Conservation (phyloP, 2,329 filamentous ascomycete species). For the Aureobasidium pullulans region DNA sequence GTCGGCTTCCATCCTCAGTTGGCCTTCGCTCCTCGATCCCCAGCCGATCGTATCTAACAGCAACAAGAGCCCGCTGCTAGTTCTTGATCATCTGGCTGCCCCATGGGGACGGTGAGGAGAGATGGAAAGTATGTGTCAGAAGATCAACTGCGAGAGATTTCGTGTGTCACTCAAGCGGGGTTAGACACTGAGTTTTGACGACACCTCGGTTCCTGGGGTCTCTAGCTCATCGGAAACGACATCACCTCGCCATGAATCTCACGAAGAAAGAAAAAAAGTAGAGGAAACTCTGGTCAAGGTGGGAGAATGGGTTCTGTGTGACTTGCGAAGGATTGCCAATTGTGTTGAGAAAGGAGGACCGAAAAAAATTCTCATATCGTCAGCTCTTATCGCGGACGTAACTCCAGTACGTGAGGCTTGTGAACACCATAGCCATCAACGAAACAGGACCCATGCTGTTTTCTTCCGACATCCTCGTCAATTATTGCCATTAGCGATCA, state of each 20-base stretch:
- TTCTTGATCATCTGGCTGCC: not conserved
- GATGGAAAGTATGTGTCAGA: slow-evolving; percentile 9
- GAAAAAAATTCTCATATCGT: not conserved
- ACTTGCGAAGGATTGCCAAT: not conserved
- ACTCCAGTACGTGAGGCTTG: not conserved
- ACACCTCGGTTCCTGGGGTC: not conserved
- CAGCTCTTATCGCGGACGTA: not conserved
- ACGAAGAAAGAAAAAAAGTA: not conserved
- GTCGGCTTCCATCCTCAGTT: not conserved
- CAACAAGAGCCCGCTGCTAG: not conserved
- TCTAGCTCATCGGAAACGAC: slow-evolving; percentile 1
- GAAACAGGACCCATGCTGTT: not conserved
- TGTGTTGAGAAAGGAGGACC: not conserved
- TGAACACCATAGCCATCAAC: not conserved
- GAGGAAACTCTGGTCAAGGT: not conserved
- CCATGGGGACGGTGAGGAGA: slow-evolving; percentile 10
- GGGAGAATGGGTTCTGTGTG: not conserved
- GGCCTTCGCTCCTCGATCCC: not conserved
- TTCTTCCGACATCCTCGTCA: not conserved
- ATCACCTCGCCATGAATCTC: not conserved
- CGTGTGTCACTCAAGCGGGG: slow-evolving; percentile 7
- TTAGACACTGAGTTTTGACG: slow-evolving; percentile 1
- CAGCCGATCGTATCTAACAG: not conserved
- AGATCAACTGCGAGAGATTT: not conserved
- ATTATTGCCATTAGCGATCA: slow-evolving; percentile 2